These are phyloP conservation scores for Phoenix roebelenii DNA, from an alignment of 176 grass and related monocot species.

Conservation along the genomic window DNA sequence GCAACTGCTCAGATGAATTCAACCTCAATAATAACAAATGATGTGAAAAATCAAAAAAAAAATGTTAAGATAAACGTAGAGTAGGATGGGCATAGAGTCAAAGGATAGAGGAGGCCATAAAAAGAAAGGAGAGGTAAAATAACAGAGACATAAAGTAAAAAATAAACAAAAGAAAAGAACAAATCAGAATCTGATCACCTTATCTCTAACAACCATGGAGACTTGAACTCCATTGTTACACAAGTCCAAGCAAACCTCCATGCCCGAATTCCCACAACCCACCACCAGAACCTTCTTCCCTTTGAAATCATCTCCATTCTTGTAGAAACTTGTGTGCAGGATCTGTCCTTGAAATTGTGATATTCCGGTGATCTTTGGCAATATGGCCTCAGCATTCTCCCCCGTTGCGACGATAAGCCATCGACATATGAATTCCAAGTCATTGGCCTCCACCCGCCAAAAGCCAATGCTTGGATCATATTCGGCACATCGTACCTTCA, in stretches of 20 bases:
- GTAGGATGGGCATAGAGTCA: no score
- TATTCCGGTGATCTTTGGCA: slow-evolving; percentile 35
- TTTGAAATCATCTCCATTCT: slow-evolving; percentile 49
- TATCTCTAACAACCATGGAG: slow-evolving; percentile 84
- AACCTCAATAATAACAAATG: no score
- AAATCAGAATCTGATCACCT: slow-evolving; percentile 36
- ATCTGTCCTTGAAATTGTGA: slow-evolving; percentile 25
- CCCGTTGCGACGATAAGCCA: slow-evolving; percentile 84
- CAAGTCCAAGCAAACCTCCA: slow-evolving; percentile 93
- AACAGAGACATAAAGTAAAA: background rate
- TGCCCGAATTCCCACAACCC: slow-evolving; percentile 87
- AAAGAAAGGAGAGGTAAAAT: background rate
- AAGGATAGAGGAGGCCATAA: no score
- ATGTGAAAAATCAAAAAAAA: no score
- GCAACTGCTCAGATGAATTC: no score
- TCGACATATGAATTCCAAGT: slow-evolving; percentile 52
- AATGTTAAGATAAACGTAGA: no score
- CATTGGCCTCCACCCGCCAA: slow-evolving; percentile 39
- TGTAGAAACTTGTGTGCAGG: slow-evolving; percentile 73
- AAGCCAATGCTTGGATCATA: slow-evolving; percentile 49
- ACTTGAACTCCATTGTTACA: slow-evolving; percentile 60
- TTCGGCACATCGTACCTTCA: slow-evolving; percentile 32
- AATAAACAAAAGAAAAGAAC: slow-evolving; percentile 2
- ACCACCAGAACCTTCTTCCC: slow-evolving; percentile 77
- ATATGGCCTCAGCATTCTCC: slow-evolving; percentile 61